phyloP scores from a whole-genome alignment of 306 rosid species.

The Trifolium fragiferum region DNA sequence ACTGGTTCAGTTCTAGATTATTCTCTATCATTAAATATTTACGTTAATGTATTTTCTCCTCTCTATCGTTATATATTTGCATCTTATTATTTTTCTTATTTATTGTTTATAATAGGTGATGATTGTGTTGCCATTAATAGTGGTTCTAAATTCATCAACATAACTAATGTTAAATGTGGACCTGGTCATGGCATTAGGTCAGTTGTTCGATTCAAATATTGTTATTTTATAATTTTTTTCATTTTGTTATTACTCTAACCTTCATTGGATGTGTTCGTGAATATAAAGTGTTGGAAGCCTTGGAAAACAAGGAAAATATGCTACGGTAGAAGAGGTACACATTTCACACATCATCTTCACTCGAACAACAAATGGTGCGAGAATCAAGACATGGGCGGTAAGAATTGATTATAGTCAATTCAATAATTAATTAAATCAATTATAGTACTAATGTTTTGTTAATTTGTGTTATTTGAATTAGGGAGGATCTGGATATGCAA shows the following conservation, averaged over 20 bases:
- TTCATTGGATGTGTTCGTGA: not conserved
- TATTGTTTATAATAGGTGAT: not conserved
- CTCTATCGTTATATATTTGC: too few species aligned
- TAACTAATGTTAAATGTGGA: not conserved
- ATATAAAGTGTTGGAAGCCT: not conserved
- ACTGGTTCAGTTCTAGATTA: not conserved
- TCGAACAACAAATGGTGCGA: not conserved
- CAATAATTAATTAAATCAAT: not conserved
- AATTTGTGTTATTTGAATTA: not conserved
- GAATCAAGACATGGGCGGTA: not conserved
- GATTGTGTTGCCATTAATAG: not conserved
- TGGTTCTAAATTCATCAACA: not conserved
- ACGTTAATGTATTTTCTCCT: too few species aligned
- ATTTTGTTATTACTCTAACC: not conserved
- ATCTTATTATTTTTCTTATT: too few species aligned
- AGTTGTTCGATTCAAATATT: not conserved
- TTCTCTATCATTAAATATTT: too few species aligned
- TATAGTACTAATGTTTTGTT: not conserved
- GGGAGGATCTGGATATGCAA: not conserved
- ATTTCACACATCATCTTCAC: not conserved
- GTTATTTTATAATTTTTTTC: not conserved
- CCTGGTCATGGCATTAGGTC: not conserved
- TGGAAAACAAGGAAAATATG: not conserved
- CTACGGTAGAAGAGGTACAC: not conserved
- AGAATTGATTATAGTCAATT: not conserved